phyloP scores from a whole-genome alignment of 2,329 filamentous ascomycete genomes.

The Spiromastix sp. region DNA sequence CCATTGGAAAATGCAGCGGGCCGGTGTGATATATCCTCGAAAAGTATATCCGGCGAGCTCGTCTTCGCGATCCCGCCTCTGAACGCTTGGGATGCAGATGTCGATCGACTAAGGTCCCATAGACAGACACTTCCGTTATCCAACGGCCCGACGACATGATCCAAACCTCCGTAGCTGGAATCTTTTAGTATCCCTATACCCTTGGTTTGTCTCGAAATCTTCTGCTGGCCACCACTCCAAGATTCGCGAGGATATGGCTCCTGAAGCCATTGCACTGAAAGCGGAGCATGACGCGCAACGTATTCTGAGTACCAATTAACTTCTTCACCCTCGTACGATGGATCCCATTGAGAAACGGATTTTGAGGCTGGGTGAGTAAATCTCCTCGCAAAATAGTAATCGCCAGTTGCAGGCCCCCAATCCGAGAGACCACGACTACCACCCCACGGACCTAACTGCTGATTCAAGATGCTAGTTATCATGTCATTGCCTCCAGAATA shows the following conservation, averaged over 20 bases:
- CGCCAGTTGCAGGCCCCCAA: no score
- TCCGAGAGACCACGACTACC: no score
- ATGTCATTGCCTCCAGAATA: no score
- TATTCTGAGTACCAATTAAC: slow-evolving; percentile 85
- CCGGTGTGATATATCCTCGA: slow-evolving; percentile 59
- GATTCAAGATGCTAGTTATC: slow-evolving; percentile 2
- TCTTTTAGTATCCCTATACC: slow-evolving; percentile 60
- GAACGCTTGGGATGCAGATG: slow-evolving; percentile 26
- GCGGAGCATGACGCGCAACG: slow-evolving; percentile 65
- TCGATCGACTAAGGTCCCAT: slow-evolving; percentile 57
- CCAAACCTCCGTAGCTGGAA: slow-evolving; percentile 40
- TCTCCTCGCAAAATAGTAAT: neutral
- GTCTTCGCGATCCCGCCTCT: slow-evolving; percentile 51
- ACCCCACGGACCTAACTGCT: no score
- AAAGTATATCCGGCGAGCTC: slow-evolving; percentile 58
- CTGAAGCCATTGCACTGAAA: slow-evolving; percentile 69
- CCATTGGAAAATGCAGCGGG: slow-evolving; percentile 15
- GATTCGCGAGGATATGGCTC: slow-evolving; percentile 33
- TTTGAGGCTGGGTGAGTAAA: no score
- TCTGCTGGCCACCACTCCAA: slow-evolving; percentile 24
- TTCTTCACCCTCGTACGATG: slow-evolving; percentile 58
- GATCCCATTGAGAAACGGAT: slow-evolving; percentile 66
- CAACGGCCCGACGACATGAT: slow-evolving; percentile 62
- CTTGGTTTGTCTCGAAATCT: slow-evolving; percentile 52
- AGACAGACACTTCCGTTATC: slow-evolving; percentile 82